phyloP scores from a whole-genome alignment of 2,329 filamentous ascomycete genomes.

The Cytospora piceicola region DNA sequence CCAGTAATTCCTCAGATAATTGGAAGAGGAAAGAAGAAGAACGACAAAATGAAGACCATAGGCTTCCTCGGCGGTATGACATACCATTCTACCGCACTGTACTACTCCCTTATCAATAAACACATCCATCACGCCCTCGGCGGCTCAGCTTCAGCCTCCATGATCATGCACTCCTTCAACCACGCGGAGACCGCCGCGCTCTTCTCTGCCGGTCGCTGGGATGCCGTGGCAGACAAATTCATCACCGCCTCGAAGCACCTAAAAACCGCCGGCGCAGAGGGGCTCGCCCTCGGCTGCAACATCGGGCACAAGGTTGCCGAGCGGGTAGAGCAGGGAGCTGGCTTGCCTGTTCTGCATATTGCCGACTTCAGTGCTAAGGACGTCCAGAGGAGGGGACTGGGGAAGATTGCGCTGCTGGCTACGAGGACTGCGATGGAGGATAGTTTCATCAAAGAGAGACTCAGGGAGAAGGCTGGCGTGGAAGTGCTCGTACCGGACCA shows the following conservation, averaged over 20 bases:
- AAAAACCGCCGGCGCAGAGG: constrained; percentile 29
- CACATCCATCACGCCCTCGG: constrained; percentile 28
- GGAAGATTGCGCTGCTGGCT: constrained; percentile 29
- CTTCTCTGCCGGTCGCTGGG: constrained; percentile 50
- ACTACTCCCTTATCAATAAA: constrained; percentile 32
- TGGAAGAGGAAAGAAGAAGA: background rate
- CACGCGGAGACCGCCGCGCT: constrained; percentile 33
- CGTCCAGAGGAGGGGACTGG: constrained; percentile 15
- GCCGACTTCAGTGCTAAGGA: constrained; percentile 28
- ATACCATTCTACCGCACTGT: constrained; percentile 32
- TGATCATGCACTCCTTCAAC: constrained; percentile 34
- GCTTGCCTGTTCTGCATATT: constrained; percentile 30
- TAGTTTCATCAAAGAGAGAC: constrained; percentile 27
- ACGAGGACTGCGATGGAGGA: constrained; percentile 32
- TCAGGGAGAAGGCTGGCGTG: constrained; percentile 26
- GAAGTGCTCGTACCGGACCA: constrained; percentile 30
- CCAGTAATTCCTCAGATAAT: background rate
- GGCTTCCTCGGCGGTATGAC: constrained; percentile 34
- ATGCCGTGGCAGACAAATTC: constrained; percentile 47
- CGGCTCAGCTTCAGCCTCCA: constrained; percentile 25
- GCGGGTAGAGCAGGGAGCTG: constrained; percentile 18
- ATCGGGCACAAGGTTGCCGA: constrained; percentile 31
- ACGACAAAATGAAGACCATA: constrained; percentile 30
- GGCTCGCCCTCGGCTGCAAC: constrained; percentile 33
- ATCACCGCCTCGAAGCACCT: constrained; percentile 38